Evolutionary conservation across 2,329 filamentous ascomycete genomes (phyloP).

Genomic region (Verticillium longisporum): DNA sequence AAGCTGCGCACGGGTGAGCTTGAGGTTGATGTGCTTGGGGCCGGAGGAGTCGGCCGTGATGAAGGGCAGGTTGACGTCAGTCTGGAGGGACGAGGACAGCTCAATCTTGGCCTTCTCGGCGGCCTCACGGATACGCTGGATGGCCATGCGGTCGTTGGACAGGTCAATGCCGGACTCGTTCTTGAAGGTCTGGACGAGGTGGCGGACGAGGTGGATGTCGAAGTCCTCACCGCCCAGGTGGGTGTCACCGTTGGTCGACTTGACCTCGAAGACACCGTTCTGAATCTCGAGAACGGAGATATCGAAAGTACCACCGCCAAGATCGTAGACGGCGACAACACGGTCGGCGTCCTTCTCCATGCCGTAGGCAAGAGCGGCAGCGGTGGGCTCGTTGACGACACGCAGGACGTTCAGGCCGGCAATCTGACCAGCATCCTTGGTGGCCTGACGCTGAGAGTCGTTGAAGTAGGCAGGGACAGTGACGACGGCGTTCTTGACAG

Average conservation of each 20-base stretch:
- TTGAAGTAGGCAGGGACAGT: constrained; percentile 99
- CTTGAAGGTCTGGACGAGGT: constrained; percentile 95
- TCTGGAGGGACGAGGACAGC: constrained; percentile 88
- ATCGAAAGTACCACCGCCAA: constrained; percentile 98
- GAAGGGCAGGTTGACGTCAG: constrained; percentile 97
- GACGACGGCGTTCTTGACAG: constrained; percentile 91
- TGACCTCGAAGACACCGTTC: constrained; percentile 97
- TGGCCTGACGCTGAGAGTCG: constrained; percentile 94
- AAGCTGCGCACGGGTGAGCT: constrained; percentile 87
- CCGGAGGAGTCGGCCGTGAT: constrained; percentile 94
- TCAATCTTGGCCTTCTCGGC: constrained; percentile 99
- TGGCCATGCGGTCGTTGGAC: constrained; percentile 90
- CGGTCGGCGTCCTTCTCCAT: constrained; percentile 90
- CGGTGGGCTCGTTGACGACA: constrained; percentile 97
- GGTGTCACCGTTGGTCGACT: constrained; percentile 98
- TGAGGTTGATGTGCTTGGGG: constrained; percentile 96
- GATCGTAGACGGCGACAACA: constrained; percentile 91
- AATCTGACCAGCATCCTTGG: constrained; percentile 97
- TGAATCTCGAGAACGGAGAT: constrained; percentile 97
- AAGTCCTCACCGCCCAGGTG: constrained; percentile 98
- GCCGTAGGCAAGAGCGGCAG: constrained; percentile 91
- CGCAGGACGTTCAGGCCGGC: constrained; percentile 92
- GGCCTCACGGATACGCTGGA: constrained; percentile 97
- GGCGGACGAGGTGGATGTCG: constrained; percentile 87
- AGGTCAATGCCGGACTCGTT: constrained; percentile 89